These are phyloP conservation scores for Podospora didyma DNA, from an alignment of 495 filamentous ascomycete genomes.

Conservation along the genomic window DNA sequence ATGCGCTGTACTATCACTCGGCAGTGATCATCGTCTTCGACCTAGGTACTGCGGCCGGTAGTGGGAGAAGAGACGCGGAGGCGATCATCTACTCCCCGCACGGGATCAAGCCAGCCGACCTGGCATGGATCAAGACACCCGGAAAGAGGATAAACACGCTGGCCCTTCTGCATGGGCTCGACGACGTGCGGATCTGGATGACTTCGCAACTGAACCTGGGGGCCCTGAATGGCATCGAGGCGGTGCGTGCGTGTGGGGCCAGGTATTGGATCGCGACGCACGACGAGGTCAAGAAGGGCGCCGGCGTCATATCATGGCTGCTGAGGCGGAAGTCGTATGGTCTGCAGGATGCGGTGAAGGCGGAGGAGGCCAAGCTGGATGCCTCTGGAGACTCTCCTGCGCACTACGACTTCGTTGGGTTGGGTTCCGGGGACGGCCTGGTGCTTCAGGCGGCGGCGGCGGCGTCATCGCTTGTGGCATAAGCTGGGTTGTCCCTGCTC, in stretches of 20 bases:
- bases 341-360: slow-evolving; percentile 43
- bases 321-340: slow-evolving; percentile 40
- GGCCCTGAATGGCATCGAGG: slow-evolving; percentile 48
- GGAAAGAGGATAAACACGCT: slow-evolving; percentile 38
- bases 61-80: slow-evolving; percentile 27
- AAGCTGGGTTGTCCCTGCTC: neutral
- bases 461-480: neutral
- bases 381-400: slow-evolving; percentile 12
- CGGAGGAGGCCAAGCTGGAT: slow-evolving; percentile 19
- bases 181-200: slow-evolving; percentile 44
- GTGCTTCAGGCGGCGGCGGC: too few species aligned
- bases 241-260: slow-evolving; percentile 40
- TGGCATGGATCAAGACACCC: slow-evolving; percentile 26
- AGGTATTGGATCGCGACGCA: slow-evolving; percentile 58
- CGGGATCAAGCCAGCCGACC: slow-evolving; percentile 39
- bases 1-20: slow-evolving; percentile 49
- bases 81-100: slow-evolving; percentile 57
- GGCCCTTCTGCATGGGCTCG: slow-evolving; percentile 52
- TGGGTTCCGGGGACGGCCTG: slow-evolving; percentile 36
- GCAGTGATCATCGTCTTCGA: slow-evolving; percentile 48
- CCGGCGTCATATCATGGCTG: slow-evolving; percentile 46
- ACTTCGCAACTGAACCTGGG: slow-evolving; percentile 52
- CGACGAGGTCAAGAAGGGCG: slow-evolving; percentile 53
- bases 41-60: neutral
- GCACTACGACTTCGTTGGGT: slow-evolving; percentile 20